Percentiles rank a stretch among this genome's conserved stretches.
Evolutionary conservation across 2,329 filamentous ascomycete species (phyloP).

Genomic region (Neopestalotiopsis sp.): DNA sequence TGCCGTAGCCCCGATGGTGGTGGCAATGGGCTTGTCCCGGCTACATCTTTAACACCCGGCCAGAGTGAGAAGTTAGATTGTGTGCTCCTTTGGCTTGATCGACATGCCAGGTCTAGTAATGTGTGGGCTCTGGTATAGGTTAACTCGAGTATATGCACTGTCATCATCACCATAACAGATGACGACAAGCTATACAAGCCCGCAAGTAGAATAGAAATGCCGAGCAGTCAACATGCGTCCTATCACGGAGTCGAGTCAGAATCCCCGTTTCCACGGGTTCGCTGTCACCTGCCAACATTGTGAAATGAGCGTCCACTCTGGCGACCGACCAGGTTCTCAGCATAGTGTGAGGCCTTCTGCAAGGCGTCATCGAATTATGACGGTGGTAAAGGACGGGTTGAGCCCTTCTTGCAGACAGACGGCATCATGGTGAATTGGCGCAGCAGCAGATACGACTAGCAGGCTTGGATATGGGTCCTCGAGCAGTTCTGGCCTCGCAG

Average conservation of each 20-base stretch:
- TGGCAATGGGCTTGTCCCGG: conserved; percentile 5
- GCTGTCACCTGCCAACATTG: conserved; percentile 12
- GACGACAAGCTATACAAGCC: background rate
- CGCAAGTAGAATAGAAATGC: background rate
- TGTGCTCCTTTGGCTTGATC: background rate
- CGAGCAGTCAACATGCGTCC: background rate
- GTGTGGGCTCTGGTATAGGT: background rate
- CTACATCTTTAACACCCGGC: background rate
- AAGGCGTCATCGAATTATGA: conserved; percentile 3
- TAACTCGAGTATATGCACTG: background rate
- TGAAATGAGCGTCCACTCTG: background rate
- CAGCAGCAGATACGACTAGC: background rate
- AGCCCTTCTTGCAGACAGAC: background rate
- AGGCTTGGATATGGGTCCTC: conserved; percentile 6
- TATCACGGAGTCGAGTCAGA: conserved; percentile 1
- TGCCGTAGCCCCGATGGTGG: conserved; percentile 9
- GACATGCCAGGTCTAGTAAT: background rate
- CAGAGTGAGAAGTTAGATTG: background rate
- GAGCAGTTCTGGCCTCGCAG: conserved; percentile 12
- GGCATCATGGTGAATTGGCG: background rate
- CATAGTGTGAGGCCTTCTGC: background rate
- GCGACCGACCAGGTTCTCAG: background rate
- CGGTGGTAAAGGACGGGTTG: background rate
- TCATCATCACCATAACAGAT: background rate
- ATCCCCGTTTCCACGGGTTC: background rate